Percentiles rank a stretch among this genome's conserved stretches.
Evolutionary conservation across 495 filamentous ascomycete species (phyloP).

Genomic region (Tetracladium setigerum): DNA sequence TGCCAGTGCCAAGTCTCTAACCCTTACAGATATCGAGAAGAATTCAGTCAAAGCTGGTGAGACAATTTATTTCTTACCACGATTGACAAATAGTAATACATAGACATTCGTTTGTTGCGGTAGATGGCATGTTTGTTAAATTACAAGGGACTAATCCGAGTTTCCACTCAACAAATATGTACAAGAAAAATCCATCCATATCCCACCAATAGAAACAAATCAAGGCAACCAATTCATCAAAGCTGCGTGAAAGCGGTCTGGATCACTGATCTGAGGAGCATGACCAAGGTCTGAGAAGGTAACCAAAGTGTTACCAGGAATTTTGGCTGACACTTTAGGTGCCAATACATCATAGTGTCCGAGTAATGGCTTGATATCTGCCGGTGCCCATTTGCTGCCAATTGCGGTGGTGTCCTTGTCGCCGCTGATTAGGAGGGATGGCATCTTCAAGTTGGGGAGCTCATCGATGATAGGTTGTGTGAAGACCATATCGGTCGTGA

Average conservation of each 20-base stretch:
- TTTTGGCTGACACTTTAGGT: conserved; percentile 26
- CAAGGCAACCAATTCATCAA: conserved; percentile 32
- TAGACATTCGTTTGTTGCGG: no score
- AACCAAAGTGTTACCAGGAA: conserved; percentile 30
- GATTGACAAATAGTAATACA: no score
- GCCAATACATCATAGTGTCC: conserved; percentile 35
- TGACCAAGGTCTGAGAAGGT: conserved; percentile 35
- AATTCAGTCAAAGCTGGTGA: no score
- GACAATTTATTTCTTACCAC: no score
- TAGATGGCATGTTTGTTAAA: no score
- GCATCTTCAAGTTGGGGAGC: conserved; percentile 25
- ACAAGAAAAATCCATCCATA: no score
- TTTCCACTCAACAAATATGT: no score
- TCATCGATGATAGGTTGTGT: conserved; percentile 36
- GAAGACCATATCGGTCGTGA: conserved; percentile 35
- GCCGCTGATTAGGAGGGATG: conserved; percentile 33
- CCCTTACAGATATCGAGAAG: no score
- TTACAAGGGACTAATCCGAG: no score
- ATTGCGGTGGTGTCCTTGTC: conserved; percentile 37
- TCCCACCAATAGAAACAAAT: no score
- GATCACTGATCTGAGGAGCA: conserved; percentile 36
- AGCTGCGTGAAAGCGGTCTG: conserved; percentile 25
- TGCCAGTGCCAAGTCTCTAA: no score
- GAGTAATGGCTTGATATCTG: conserved; percentile 28
- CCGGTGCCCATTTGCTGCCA: conserved; percentile 37